These are phyloP conservation scores for Cucurbitaria berberidis DNA, from an alignment of 2,329 filamentous ascomycete genomes.

Conservation along the genomic window DNA sequence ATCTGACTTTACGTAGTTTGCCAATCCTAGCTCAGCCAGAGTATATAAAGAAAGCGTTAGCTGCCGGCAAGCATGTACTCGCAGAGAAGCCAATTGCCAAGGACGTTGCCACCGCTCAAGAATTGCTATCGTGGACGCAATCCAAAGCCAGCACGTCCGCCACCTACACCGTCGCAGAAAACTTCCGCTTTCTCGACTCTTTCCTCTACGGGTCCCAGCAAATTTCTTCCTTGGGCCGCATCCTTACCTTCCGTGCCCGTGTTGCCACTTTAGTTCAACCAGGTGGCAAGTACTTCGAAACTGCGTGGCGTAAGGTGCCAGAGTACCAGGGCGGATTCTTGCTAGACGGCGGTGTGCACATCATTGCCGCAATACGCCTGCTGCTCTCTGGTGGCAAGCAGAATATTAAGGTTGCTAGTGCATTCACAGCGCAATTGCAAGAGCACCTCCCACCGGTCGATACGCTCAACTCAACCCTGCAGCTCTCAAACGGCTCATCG, in stretches of 20 bases:
- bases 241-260: slow-evolving; percentile 61
- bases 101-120: slow-evolving; percentile 59
- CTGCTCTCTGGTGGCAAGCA: slow-evolving; percentile 58
- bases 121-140: slow-evolving; percentile 57
- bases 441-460: slow-evolving; percentile 69
- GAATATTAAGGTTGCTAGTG: slow-evolving; percentile 57
- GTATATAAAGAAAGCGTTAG: slow-evolving; percentile 64
- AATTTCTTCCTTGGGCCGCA: slow-evolving; percentile 59
- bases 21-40: slow-evolving; percentile 67
- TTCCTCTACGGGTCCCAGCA: slow-evolving; percentile 60
- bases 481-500: slow-evolving; percentile 59
- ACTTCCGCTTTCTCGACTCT: slow-evolving; percentile 69
- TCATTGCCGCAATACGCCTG: slow-evolving; percentile 66
- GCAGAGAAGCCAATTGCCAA: slow-evolving; percentile 73
- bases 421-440: slow-evolving; percentile 62
- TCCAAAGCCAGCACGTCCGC: slow-evolving; percentile 49
- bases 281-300: slow-evolving; percentile 63
- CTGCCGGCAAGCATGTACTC: slow-evolving; percentile 73
- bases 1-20: slow-evolving; percentile 49
- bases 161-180: slow-evolving; percentile 67
- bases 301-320: slow-evolving; percentile 70
- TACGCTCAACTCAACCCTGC: slow-evolving; percentile 66
- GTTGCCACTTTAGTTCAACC: slow-evolving; percentile 54
- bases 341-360: slow-evolving; percentile 78
- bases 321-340: slow-evolving; percentile 77